phyloP scores from a whole-genome alignment of 768 basidiomycete genomes.

The Trametes maxima region DNA sequence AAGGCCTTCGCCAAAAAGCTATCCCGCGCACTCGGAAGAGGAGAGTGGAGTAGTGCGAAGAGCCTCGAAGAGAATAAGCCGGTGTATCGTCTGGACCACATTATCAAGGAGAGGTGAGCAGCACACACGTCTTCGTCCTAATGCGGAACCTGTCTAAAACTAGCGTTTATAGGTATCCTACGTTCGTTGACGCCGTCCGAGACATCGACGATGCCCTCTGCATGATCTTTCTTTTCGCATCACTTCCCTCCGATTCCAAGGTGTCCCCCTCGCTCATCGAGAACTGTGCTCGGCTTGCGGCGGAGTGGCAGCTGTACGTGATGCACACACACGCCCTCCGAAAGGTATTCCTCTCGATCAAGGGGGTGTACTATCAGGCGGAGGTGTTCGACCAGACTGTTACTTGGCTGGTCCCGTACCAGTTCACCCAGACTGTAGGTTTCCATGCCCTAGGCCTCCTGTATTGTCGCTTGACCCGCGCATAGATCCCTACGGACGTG shows the following conservation, averaged over 20 bases:
- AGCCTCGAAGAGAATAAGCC: constrained; percentile 93
- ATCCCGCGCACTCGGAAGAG: constrained; percentile 86
- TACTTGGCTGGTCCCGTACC: constrained; percentile 96
- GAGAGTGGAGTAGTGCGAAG: constrained; percentile 95
- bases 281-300: constrained; percentile 86
- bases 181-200: constrained; percentile 91
- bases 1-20: constrained; percentile 98
- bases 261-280: constrained; percentile 83
- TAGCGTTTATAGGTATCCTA: constrained; percentile 74
- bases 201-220: constrained; percentile 98
- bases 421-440: constrained; percentile 91
- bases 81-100: constrained; percentile 89
- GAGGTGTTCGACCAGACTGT: constrained; percentile 91
- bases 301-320: constrained; percentile 97
- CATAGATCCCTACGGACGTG: constrained; percentile 89
- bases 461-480: background rate
- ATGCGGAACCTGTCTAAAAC: background rate
- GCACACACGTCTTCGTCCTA: background rate
- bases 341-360: constrained; percentile 95
- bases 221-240: constrained; percentile 91
- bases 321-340: constrained; percentile 84
- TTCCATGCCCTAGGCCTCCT: background rate
- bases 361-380: constrained; percentile 97
- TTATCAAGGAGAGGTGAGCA: constrained; percentile 92
- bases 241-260: constrained; percentile 83